These are phyloP conservation scores for Mycena sp. DNA, from an alignment of 1,284 basidiomycete genomes.

Conservation along the genomic window DNA sequence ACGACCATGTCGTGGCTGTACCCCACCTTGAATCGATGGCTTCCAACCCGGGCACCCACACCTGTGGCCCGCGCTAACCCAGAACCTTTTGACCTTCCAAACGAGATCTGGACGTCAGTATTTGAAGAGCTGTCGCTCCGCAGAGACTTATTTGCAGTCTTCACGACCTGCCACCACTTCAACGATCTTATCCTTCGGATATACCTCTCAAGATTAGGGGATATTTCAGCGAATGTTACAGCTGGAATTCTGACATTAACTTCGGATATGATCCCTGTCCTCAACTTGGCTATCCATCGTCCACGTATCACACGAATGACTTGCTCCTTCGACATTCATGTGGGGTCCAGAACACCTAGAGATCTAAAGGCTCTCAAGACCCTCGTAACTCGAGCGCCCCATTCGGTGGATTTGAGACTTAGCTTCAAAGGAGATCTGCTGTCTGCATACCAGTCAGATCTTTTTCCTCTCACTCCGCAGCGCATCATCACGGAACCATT, in stretches of 20 bases:
- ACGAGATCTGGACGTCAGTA: constrained; percentile 23
- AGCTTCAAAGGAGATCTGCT: constrained; percentile 24
- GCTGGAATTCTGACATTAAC: constrained; percentile 1
- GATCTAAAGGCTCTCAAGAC: background rate
- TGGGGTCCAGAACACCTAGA: background rate
- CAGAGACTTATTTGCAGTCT: constrained; percentile 14
- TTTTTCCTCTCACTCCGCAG: constrained; percentile 17
- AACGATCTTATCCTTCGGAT: constrained; percentile 18
- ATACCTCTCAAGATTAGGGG: background rate
- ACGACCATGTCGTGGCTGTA: constrained; percentile 5
- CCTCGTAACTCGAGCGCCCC: background rate
- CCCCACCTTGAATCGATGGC: constrained; percentile 10
- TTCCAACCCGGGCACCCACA: background rate
- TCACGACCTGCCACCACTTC: constrained; percentile 20
- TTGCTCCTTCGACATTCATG: constrained; percentile 16
- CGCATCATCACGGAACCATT: constrained; percentile 18
- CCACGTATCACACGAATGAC: constrained; percentile 6
- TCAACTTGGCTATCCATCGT: constrained; percentile 13
- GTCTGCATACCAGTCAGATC: constrained; percentile 21
- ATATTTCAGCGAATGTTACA: background rate
- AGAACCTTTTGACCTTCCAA: constrained; percentile 2
- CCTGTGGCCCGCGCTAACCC: background rate
- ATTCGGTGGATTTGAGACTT: constrained; percentile 9
- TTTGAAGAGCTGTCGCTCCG: constrained; percentile 12
- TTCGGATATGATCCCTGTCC: constrained; percentile 6